A percentile compares a stretch with the other conserved stretches of the same genome.
These are phyloP conservation scores for Coemansia sp. DNA, from an alignment of 192 early-diverging fungal genomes.

Conservation along the genomic window DNA sequence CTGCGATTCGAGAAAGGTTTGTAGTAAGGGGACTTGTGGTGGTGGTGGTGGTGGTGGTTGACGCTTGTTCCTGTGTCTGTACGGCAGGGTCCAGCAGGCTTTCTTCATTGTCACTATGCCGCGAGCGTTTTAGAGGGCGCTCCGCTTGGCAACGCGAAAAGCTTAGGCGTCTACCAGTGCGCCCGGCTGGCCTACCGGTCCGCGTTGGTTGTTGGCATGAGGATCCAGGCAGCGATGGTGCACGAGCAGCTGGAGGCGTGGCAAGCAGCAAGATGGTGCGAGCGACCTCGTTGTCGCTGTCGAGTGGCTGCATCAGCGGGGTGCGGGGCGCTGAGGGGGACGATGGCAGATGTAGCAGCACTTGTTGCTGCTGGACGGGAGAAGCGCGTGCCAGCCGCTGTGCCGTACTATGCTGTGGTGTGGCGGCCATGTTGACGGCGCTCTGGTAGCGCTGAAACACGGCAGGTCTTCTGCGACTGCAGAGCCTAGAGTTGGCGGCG, in stretches of 20 bases:
- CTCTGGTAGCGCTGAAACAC: neutral
- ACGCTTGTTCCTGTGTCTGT: neutral
- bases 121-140: conserved; percentile 4
- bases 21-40: neutral
- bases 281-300: conserved; percentile 36
- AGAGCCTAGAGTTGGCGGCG: neutral
- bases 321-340: conserved; percentile 19
- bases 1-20: conserved; percentile 27
- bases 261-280: conserved; percentile 47
- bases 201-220: conserved; percentile 10
- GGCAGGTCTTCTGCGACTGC: neutral
- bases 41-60: too few species aligned
- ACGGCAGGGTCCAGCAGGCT: neutral
- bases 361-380: conserved; percentile 12
- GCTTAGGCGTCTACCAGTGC: conserved; percentile 25
- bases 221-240: conserved; percentile 18
- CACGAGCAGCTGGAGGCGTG: conserved; percentile 38
- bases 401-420: neutral
- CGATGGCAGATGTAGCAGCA: conserved; percentile 16
- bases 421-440: neutral
- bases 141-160: conserved; percentile 20
- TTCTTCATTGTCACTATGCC: conserved; percentile 6
- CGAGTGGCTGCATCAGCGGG: conserved; percentile 17
- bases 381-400: conserved; percentile 2
- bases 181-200: neutral